Conservation (phyloP, 805 yeast genomes). For the Lachancea sp. region DNA sequence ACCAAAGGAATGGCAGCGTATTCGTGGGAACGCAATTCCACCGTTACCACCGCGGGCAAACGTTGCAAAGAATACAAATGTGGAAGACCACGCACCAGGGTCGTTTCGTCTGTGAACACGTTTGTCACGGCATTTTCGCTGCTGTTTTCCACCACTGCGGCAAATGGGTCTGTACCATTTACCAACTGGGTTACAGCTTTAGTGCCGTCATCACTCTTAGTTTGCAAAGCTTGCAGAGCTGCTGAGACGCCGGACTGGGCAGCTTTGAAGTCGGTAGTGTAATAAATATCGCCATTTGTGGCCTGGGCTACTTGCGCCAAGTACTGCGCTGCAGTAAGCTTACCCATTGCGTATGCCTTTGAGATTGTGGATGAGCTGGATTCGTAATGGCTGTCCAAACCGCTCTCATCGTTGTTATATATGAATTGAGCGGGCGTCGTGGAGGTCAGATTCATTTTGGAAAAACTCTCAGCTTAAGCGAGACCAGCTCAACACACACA, state of each 20-base stretch:
- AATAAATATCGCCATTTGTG: slow-evolving; percentile 12
- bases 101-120: slow-evolving; percentile 46
- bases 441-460: neutral
- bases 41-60: slow-evolving; percentile 51
- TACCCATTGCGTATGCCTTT: neutral
- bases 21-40: slow-evolving; percentile 53
- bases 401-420: neutral
- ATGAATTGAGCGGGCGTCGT: neutral
- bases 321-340: slow-evolving; percentile 2
- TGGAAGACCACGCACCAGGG: slow-evolving; percentile 57
- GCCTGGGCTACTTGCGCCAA: slow-evolving; percentile 3
- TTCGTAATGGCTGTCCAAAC: neutral
- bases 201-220: slow-evolving; percentile 2
- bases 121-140: slow-evolving; percentile 32
- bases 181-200: slow-evolving; percentile 16
- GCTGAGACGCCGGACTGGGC: slow-evolving; percentile 12
- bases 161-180: slow-evolving; percentile 30
- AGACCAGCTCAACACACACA: neutral
- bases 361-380: neutral
- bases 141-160: slow-evolving; percentile 15
- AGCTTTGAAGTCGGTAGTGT: slow-evolving; percentile 19
- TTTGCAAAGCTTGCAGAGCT: slow-evolving; percentile 4
- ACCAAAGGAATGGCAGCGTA: slow-evolving; percentile 63
- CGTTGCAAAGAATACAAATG: slow-evolving; percentile 40
- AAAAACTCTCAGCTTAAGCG: neutral